Percentiles rank a stretch among this genome's conserved stretches.
These are phyloP conservation scores for Lentinus tigrinus DNA, from an alignment of 768 basidiomycete genomes.

Conservation along the genomic window DNA sequence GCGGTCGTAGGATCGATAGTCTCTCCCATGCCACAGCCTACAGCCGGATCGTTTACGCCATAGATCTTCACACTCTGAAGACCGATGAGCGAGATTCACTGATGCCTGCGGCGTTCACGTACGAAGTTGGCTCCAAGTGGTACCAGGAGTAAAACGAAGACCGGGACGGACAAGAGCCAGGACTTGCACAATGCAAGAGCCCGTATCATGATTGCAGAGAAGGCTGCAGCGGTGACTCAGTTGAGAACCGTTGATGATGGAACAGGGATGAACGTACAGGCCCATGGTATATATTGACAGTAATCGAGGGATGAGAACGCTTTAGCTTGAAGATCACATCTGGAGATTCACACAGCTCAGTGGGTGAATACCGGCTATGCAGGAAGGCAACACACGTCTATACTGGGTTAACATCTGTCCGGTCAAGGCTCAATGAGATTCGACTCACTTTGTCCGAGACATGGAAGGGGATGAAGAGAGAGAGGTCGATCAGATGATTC, in stretches of 20 bases:
- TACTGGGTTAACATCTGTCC: neutral
- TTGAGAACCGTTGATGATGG: neutral
- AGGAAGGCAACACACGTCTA: neutral
- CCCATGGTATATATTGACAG: neutral
- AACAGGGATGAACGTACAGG: neutral
- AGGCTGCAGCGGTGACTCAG: neutral
- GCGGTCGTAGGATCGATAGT: too few species aligned
- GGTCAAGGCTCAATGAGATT: neutral
- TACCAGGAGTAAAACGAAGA: neutral
- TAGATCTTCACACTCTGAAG: neutral
- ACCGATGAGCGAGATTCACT: neutral
- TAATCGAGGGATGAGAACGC: neutral
- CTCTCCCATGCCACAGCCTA: neutral
- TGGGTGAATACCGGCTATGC: neutral
- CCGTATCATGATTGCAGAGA: conserved; percentile 4
- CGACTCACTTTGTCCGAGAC: neutral
- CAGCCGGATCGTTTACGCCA: neutral
- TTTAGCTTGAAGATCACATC: neutral
- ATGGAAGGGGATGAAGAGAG: neutral
- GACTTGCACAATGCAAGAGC: neutral
- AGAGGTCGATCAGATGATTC: neutral
- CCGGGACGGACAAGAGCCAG: neutral
- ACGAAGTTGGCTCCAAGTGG: neutral
- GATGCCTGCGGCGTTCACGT: neutral
- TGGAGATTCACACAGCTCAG: neutral